Base-by-base conservation (phyloP, 2,329 filamentous ascomycete genomes). In the Apiospora kogelbergensis region DNA sequence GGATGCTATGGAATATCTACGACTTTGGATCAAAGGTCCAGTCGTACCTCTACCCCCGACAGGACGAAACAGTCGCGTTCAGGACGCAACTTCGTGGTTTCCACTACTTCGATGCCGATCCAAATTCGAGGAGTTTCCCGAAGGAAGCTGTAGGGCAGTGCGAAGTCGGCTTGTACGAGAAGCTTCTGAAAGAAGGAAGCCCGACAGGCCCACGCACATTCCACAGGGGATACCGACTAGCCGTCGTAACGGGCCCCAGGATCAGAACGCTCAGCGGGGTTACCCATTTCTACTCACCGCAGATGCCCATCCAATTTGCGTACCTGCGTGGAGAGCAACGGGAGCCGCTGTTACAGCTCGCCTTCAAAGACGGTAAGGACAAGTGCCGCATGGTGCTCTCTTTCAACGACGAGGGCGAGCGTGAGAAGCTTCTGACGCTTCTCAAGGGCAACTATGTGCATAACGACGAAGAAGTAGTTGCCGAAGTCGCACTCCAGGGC, bases 1-100 rank as follows among this genome's bases (percentile, higher is more conserved):
- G 90, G 71, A 90, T 88, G 71, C 81, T 97, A 13, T 95, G 91
- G 89, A 92, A 89, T 74, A 93, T 97, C 79, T 93, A 94, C 72
- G 93, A 97, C 70, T 95, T 97, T 77, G 93, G 92, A 33, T 88
- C 87, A 72, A 93, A 92, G 74, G 89, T 95, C 2, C 91, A 94
- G 75, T 85, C 86, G 33, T 92, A 89, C 66, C 84, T 97, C 53
- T 89, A 89, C 44, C 89, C 90, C 7, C 87, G 89, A 48, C 84
- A 85, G 40, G 91, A 93, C 67, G 95, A 98, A 80, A 84, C 84
- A 2, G 80, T 91, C 68, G 84, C 92, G 2, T 94, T 93, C 77
- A 89, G 91, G 74, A 86, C 88, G 9, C 90, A 88, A 1, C 82
- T 97, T 10, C 88, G 89, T 60, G 88, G 90, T 33, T 93, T 97